Percentiles rank a stretch among this genome's conserved stretches.
Evolutionary conservation across 805 yeast genomes (phyloP).

Genomic region (Wickerhamiella vanderwaltii): DNA sequence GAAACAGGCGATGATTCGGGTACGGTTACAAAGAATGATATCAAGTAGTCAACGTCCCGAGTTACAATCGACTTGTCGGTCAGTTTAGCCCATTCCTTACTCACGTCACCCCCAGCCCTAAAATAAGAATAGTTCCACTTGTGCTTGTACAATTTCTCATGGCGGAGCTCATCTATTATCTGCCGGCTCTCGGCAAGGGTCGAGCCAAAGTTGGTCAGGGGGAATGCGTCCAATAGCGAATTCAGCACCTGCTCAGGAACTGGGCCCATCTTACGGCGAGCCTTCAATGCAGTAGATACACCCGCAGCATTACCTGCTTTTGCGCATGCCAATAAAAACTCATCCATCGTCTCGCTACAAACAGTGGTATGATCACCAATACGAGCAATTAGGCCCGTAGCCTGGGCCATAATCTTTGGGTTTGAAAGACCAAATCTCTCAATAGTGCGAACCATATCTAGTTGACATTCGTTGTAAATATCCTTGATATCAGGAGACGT

Average conservation of each 20-base stretch:
- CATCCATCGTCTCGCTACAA: conserved; percentile 18
- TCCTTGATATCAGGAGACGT: conserved; percentile 15
- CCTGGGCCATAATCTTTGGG: conserved; percentile 21
- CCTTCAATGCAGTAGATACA: conserved; percentile 18
- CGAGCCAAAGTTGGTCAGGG: conserved; percentile 16
- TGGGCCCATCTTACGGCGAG: conserved; percentile 10
- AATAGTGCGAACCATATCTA: conserved; percentile 7
- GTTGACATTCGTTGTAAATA: conserved; percentile 22
- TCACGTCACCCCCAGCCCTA: conserved; percentile 17
- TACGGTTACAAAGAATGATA: conserved; percentile 20
- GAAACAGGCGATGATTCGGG: conserved; percentile 16
- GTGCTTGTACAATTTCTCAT: background rate
- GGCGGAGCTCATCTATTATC: conserved; percentile 3
- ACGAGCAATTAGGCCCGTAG: conserved; percentile 21
- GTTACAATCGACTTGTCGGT: background rate
- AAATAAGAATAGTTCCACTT: conserved; percentile 23
- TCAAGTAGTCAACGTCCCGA: conserved; percentile 6
- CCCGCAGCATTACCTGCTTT: conserved; percentile 23
- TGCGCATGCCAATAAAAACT: conserved; percentile 19
- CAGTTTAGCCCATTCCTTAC: conserved; percentile 19
- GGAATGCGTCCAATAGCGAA: conserved; percentile 21
- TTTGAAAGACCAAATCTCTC: conserved; percentile 3
- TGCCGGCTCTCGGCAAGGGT: background rate
- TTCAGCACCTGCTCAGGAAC: conserved; percentile 8
- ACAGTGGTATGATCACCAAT: conserved; percentile 16